Evolutionary conservation across 805 yeast genomes (phyloP).

Genomic region (Zygosaccharomyces bailii): DNA sequence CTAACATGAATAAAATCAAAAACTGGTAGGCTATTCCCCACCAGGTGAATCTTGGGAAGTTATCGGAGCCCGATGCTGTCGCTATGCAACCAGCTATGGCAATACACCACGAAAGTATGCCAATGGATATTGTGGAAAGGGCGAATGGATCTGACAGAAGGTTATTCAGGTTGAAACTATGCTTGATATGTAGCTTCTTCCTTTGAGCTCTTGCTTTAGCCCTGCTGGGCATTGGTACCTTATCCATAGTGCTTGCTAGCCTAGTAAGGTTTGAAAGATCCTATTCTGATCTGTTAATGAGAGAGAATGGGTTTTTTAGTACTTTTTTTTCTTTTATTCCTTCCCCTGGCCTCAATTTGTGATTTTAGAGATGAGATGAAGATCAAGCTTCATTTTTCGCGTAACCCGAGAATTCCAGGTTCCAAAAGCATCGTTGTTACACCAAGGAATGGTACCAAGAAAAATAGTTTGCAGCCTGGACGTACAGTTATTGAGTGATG

Average conservation of each 20-base stretch:
- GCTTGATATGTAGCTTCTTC: slow-evolving; percentile 27
- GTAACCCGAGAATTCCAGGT: slow-evolving; percentile 1
- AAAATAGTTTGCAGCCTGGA: too few relatives aligned
- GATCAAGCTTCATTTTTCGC: slow-evolving; percentile 9
- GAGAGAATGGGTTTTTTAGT: neutral
- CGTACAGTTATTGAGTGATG: too few relatives aligned
- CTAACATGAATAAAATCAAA: slow-evolving; percentile 50
- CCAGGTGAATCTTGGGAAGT: slow-evolving; percentile 87
- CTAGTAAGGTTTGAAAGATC: neutral
- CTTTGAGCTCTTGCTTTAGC: slow-evolving; percentile 27
- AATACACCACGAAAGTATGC: slow-evolving; percentile 77
- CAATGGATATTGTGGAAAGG: slow-evolving; percentile 71
- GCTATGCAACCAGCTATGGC: slow-evolving; percentile 85
- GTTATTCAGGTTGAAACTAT: slow-evolving; percentile 42
- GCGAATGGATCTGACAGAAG: slow-evolving; percentile 85
- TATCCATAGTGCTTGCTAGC: neutral
- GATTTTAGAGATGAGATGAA: neutral
- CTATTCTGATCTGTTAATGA: neutral
- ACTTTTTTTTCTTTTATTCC: neutral
- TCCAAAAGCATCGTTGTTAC: slow-evolving; percentile 1
- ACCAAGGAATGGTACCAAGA: neutral
- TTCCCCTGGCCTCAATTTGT: neutral
- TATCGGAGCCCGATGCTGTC: slow-evolving; percentile 37
- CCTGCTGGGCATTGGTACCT: slow-evolving; percentile 23
- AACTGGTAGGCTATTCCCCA: slow-evolving; percentile 90